Percentiles rank a stretch among this genome's conserved stretches.
Conservation (phyloP, 805 yeast genomes). For the Suhomyces sp. region DNA sequence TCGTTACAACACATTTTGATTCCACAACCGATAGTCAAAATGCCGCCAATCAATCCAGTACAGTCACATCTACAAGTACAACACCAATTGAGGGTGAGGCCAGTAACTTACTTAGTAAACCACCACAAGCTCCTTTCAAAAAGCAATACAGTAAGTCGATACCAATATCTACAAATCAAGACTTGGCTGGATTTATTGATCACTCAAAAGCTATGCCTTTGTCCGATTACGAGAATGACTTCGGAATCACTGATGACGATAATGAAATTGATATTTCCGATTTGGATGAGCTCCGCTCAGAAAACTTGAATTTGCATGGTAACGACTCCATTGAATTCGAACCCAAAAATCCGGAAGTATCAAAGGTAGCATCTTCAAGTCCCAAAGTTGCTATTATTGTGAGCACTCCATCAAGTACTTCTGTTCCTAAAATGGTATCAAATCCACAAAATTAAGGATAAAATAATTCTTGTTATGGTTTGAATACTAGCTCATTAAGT, state of each 20-base stretch:
- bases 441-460: constrained; percentile 2
- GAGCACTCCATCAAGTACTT: constrained; percentile 12
- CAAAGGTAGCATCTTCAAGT: not conserved
- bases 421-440: constrained; percentile 3
- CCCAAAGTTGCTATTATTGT: constrained; percentile 14
- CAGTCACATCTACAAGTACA: constrained; percentile 15
- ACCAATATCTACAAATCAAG: constrained; percentile 28
- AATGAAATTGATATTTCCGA: constrained; percentile 13
- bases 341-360: not conserved
- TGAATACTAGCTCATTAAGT: no score
- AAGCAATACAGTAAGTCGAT: constrained; percentile 38
- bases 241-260: constrained; percentile 29
- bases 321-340: constrained; percentile 1
- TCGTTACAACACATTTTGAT: not conserved
- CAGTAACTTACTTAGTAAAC: constrained; percentile 7
- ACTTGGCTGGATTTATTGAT: constrained; percentile 7
- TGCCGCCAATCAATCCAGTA: constrained; percentile 6
- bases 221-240: constrained; percentile 42
- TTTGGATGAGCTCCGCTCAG: constrained; percentile 12
- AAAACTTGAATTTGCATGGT: constrained; percentile 5
- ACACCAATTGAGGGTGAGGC: constrained; percentile 13
- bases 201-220: constrained; percentile 42
- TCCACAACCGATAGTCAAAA: not conserved
- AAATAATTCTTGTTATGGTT: no score
- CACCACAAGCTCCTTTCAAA: constrained; percentile 14